A percentile compares a stretch with the other conserved stretches of the same genome.
Evolutionary conservation across 2,329 filamentous ascomycete species (phyloP).

Genomic region (Ilyonectria mors-panacis): DNA sequence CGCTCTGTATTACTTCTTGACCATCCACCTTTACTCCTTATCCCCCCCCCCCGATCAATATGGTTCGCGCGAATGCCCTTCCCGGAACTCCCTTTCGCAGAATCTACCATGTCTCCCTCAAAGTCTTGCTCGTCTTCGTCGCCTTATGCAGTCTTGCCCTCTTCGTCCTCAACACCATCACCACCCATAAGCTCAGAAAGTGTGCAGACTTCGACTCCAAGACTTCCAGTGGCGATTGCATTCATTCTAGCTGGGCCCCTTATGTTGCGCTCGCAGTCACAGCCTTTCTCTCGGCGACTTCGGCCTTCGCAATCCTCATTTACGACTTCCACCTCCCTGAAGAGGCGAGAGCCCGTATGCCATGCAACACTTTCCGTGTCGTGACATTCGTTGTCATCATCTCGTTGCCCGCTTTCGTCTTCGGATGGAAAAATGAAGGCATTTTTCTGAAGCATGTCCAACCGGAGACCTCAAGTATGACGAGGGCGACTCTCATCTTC

Average conservation of each 20-base stretch:
- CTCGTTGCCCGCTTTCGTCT: conserved; percentile 20
- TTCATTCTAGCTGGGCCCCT: conserved; percentile 18
- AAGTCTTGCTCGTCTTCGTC: conserved; percentile 39
- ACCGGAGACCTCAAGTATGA: neutral
- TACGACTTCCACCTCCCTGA: conserved; percentile 25
- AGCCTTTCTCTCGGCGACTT: conserved; percentile 32
- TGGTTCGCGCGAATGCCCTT: neutral
- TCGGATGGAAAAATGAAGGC: conserved; percentile 16
- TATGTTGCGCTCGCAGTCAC: conserved; percentile 39
- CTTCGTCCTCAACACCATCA: conserved; percentile 33
- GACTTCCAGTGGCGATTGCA: neutral
- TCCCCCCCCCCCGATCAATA: neutral
- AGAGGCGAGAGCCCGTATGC: conserved; percentile 15
- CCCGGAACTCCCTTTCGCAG: conserved; percentile 10
- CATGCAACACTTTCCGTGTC: conserved; percentile 45
- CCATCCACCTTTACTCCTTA: neutral
- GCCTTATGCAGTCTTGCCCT: conserved; percentile 41
- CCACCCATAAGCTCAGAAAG: conserved; percentile 19
- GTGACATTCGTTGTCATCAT: conserved; percentile 43
- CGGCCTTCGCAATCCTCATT: conserved; percentile 32
- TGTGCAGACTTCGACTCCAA: conserved; percentile 7
- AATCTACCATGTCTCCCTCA: conserved; percentile 31
- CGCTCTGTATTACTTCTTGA: neutral
- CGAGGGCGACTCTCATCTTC: conserved; percentile 31
- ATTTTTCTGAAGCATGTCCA: conserved; percentile 16